Percentiles rank a stretch among this genome's conserved stretches.
phyloP scores from a whole-genome alignment of 257 asterid genomes.

The Paraleonurus japonicus region DNA sequence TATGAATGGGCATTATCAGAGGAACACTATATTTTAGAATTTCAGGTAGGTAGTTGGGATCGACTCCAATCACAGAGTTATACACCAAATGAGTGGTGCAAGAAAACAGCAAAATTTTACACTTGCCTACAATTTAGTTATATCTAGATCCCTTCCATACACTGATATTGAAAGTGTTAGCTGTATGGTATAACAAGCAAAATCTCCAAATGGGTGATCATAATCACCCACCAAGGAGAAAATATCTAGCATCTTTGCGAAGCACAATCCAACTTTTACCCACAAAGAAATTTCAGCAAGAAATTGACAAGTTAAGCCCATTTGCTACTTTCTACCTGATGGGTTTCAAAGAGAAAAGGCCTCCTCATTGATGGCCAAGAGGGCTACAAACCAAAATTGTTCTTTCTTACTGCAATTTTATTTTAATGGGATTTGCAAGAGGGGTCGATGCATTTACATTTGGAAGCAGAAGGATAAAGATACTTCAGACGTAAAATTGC shows the following conservation, averaged over 20 bases:
- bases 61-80: not conserved
- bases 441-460: not conserved
- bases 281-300: not conserved
- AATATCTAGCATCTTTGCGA: not conserved
- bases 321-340: not conserved
- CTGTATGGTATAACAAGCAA: conserved; percentile 14
- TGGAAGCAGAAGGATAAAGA: not conserved
- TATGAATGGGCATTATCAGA: not conserved
- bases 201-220: not conserved
- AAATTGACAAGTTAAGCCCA: not conserved
- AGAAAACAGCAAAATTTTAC: not conserved
- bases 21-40: not conserved
- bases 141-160: conserved; percentile 6
- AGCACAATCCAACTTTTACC: not conserved
- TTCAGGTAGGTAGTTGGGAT: not conserved
- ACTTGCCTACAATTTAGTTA: not conserved
- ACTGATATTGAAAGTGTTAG: not conserved
- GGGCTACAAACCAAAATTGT: not conserved
- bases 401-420: not conserved
- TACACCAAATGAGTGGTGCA: not conserved
- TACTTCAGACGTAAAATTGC: conserved; percentile 1
- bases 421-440: not conserved
- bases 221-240: not conserved
- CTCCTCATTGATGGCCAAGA: not conserved
- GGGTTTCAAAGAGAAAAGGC: not conserved